Evolutionary conservation across 106 monocot species (phyloP).

Genomic region (Acorus calamus): DNA sequence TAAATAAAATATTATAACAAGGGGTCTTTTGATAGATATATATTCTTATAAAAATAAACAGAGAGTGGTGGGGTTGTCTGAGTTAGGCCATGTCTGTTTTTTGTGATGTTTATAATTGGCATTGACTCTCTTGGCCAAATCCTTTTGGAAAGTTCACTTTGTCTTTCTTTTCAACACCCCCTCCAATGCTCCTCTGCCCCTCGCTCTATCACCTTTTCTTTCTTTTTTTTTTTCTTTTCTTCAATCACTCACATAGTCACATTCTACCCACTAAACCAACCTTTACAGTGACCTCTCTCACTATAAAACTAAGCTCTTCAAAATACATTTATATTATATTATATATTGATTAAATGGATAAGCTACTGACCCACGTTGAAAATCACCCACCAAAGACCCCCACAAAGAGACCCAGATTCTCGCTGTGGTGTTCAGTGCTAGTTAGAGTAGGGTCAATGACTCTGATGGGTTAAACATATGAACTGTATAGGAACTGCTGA

Average conservation of each 20-base stretch:
- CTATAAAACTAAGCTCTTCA: constrained; percentile 1
- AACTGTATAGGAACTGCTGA: no score
- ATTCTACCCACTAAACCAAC: background rate
- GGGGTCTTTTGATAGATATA: no score
- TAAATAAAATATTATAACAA: no score
- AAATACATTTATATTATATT: no score
- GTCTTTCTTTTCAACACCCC: constrained; percentile 1
- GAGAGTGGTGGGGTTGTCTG: background rate
- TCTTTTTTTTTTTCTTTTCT: constrained; percentile 4
- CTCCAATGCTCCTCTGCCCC: constrained; percentile 1
- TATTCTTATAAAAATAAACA: no score
- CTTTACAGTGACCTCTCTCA: background rate
- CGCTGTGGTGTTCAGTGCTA: no score
- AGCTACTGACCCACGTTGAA: no score
- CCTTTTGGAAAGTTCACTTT: constrained; percentile 28
- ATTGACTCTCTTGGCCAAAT: constrained; percentile 26
- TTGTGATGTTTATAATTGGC: background rate
- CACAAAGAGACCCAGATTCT: no score
- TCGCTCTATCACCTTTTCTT: constrained; percentile 7
- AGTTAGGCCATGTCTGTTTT: background rate
- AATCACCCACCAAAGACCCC: no score
- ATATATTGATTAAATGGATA: no score
- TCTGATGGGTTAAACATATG: no score
- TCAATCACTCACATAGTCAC: background rate
- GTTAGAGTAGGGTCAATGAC: no score